Conservation (phyloP, 2,329 filamentous ascomycete species). For the Fusarium poae region DNA sequence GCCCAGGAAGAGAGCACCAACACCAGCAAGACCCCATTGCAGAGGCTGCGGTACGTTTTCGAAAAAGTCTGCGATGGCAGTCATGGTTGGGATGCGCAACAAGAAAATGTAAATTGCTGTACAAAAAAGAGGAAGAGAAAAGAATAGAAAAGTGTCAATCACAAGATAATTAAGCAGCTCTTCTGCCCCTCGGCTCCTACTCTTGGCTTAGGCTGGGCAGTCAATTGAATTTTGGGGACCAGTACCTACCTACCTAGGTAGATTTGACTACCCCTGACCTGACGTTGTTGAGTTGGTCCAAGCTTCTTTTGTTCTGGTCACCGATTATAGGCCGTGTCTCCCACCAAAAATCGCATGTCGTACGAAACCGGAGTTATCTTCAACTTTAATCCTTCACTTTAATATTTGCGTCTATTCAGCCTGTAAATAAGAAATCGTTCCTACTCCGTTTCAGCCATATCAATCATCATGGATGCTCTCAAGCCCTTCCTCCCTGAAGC, state of each 20-base stretch:
- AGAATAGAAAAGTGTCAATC: slow-evolving; percentile 4
- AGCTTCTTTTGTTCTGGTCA: slow-evolving; percentile 38
- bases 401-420: neutral
- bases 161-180: slow-evolving; percentile 28
- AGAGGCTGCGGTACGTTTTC: slow-evolving; percentile 59
- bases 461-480: slow-evolving; percentile 59
- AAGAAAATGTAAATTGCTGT: neutral
- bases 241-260: no score
- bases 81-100: slow-evolving; percentile 44
- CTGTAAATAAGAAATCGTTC: slow-evolving; percentile 24
- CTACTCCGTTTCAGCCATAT: neutral
- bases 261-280: slow-evolving; percentile 44
- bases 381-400: slow-evolving; percentile 2
- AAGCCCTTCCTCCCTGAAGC: slow-evolving; percentile 61
- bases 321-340: slow-evolving; percentile 30
- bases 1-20: slow-evolving; percentile 71
- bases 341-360: slow-evolving; percentile 34
- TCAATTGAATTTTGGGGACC: slow-evolving; percentile 30
- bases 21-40: slow-evolving; percentile 60
- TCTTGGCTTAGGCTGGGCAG: slow-evolving; percentile 23
- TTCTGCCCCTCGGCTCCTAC: slow-evolving; percentile 43
- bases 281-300: slow-evolving; percentile 50
- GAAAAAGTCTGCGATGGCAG: slow-evolving; percentile 46
- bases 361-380: slow-evolving; percentile 1
- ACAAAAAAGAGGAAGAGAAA: neutral